Conservation (phyloP, 148 eudicot genomes). For the Rhododendron griersonianum region DNA sequence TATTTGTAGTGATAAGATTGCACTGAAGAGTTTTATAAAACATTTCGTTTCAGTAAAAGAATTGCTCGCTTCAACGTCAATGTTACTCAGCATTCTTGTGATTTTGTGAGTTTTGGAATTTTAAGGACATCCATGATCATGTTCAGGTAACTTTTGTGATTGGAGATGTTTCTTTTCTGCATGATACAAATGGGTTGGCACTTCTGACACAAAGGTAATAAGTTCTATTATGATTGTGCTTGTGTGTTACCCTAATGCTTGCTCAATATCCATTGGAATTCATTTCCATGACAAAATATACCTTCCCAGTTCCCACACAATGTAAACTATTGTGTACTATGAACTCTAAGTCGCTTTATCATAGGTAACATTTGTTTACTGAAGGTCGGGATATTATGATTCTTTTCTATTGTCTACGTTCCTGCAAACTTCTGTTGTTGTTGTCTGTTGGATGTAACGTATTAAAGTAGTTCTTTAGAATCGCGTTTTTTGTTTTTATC, state of each 20-base stretch:
- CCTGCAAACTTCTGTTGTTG: not conserved
- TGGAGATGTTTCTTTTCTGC: conserved; percentile 91
- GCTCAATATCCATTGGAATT: not conserved
- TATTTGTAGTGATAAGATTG: not conserved
- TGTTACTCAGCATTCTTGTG: not conserved
- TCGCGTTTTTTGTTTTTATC: not conserved
- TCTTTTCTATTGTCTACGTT: not conserved
- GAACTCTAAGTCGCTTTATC: not conserved
- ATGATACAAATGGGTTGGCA: conserved; percentile 96
- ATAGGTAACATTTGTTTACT: not conserved
- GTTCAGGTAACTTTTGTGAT: conserved; percentile 70
- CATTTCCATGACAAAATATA: conserved; percentile 2
- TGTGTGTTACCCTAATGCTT: not conserved
- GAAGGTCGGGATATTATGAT: not conserved
- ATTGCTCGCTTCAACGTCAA: not conserved
- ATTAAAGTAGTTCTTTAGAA: not conserved
- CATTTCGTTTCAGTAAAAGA: not conserved
- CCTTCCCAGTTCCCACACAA: not conserved
- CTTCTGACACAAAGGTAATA: conserved; percentile 58
- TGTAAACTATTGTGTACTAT: not conserved
- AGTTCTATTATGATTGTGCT: not conserved
- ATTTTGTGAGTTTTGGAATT: not conserved
- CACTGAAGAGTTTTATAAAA: not conserved
- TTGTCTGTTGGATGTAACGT: not conserved
- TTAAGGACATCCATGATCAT: conserved; percentile 7